Conservation (phyloP, 805 yeast genomes). For the Spathaspora arborariae region DNA sequence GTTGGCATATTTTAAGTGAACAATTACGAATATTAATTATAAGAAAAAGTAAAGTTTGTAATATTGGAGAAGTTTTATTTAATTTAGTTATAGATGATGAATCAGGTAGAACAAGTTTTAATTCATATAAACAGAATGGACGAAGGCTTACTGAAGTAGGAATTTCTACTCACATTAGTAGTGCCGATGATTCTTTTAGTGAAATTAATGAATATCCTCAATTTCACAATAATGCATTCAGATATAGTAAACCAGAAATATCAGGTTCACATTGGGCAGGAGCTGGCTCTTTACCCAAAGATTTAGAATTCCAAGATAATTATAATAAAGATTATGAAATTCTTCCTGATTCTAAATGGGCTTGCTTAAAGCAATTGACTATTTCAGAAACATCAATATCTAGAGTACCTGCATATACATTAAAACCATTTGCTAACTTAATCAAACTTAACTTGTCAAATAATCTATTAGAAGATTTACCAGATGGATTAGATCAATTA, state of each 20-base stretch:
- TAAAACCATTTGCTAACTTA: conserved; percentile 36
- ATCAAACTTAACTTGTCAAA: conserved; percentile 54
- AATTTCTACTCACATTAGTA: not conserved
- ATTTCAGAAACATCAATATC: conserved; percentile 38
- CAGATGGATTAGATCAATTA: conserved; percentile 51
- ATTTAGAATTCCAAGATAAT: conserved; percentile 2
- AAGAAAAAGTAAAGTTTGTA: conserved; percentile 47
- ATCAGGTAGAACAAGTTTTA: conserved; percentile 33
- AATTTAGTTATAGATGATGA: conserved; percentile 54
- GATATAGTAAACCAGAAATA: conserved; percentile 21
- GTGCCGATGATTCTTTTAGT: conserved; percentile 12
- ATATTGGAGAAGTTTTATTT: conserved; percentile 49
- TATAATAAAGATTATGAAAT: conserved; percentile 15
- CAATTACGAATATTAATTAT: conserved; percentile 52
- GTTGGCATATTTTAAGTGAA: conserved; percentile 59
- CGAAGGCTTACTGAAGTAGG: conserved; percentile 7
- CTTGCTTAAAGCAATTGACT: conserved; percentile 37
- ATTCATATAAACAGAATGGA: conserved; percentile 16
- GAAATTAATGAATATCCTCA: conserved; percentile 10
- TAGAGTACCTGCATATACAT: conserved; percentile 29
- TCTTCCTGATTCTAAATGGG: conserved; percentile 38
- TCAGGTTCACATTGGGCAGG: conserved; percentile 12
- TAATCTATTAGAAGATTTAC: conserved; percentile 47
- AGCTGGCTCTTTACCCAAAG: conserved; percentile 27
- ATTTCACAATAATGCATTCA: conserved; percentile 19